Evolutionary conservation across 2,329 filamentous ascomycete species (phyloP).

Genomic region (Fusarium burgessii): DNA sequence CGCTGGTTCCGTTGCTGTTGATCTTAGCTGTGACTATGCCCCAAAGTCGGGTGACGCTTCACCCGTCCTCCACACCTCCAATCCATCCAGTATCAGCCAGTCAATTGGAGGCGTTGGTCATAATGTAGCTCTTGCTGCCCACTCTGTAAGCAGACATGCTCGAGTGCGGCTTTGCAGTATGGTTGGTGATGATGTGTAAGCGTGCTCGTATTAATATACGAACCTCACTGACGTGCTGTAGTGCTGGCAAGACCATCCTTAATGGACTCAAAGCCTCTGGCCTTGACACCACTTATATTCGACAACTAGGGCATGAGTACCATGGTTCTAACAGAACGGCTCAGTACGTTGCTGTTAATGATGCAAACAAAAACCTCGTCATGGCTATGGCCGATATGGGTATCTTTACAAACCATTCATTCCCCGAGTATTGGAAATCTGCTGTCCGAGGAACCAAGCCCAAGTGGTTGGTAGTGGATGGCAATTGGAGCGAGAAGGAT

Average conservation of each 20-base stretch:
- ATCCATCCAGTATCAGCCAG: conserved; percentile 83
- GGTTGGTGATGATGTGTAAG: conserved; percentile 81
- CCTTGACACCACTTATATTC: conserved; percentile 74
- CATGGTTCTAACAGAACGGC: conserved; percentile 75
- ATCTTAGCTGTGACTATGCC: conserved; percentile 84
- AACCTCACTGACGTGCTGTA: conserved; percentile 47
- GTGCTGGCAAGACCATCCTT: conserved; percentile 79
- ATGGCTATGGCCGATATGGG: conserved; percentile 96
- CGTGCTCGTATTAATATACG: conserved; percentile 1
- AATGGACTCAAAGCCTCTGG: conserved; percentile 72
- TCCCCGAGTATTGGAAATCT: conserved; percentile 69
- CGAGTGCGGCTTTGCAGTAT: conserved; percentile 82
- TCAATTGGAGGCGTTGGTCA: conserved; percentile 91
- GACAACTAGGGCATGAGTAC: conserved; percentile 62
- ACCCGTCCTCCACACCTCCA: conserved; percentile 81
- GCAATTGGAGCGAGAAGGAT: conserved; percentile 80
- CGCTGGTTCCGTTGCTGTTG: conserved; percentile 89
- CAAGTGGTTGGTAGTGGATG: conserved; percentile 87
- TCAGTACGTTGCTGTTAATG: conserved; percentile 93
- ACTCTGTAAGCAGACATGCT: conserved; percentile 69
- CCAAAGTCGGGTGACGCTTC: conserved; percentile 47
- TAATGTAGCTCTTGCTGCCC: conserved; percentile 89
- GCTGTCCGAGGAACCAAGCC: conserved; percentile 68
- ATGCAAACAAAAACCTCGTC: conserved; percentile 83
- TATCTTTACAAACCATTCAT: conserved; percentile 74